Percentiles rank a stretch among this genome's conserved stretches.
Conservation (phyloP, 2,329 filamentous ascomycete genomes). For the Xylariales sp. region DNA sequence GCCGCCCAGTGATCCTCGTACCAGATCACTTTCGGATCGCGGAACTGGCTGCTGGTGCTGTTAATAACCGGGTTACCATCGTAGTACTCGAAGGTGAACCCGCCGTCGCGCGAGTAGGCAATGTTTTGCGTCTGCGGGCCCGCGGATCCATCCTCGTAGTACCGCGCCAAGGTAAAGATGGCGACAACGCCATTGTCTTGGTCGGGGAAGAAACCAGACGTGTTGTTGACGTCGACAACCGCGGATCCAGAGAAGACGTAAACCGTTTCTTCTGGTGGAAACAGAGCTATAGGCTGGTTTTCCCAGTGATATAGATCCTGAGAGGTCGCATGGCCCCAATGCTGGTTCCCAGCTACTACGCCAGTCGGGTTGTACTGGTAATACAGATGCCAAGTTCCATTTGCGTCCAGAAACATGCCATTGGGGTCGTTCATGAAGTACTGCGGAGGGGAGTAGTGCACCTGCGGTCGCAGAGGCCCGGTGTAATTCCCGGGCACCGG, state of each 20-base stretch:
- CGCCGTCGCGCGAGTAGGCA: conserved; percentile 57
- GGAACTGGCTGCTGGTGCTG: conserved; percentile 51
- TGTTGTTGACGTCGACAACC: conserved; percentile 60
- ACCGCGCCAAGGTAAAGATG: conserved; percentile 39
- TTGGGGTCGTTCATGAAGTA: conserved; percentile 61
- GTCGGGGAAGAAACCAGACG: conserved; percentile 59
- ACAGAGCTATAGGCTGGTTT: conserved; percentile 60
- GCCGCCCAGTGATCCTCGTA: conserved; percentile 55
- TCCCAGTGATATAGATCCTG: conserved; percentile 59
- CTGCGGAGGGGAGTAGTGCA: conserved; percentile 51
- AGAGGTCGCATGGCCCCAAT: conserved; percentile 65
- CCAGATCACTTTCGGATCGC: conserved; percentile 62
- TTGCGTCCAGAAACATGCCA: conserved; percentile 54
- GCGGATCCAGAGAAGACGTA: conserved; percentile 51
- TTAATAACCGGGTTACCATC: conserved; percentile 55
- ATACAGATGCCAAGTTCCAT: conserved; percentile 59
- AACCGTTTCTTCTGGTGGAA: conserved; percentile 36
- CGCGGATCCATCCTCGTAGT: conserved; percentile 29
- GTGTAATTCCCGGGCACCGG: conserved; percentile 22
- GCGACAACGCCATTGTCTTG: conserved; percentile 60
- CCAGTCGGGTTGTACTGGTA: conserved; percentile 45
- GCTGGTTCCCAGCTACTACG: conserved; percentile 30
- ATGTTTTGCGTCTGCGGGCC: conserved; percentile 52
- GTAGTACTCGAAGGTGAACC: conserved; percentile 59
- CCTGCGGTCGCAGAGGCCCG: conserved; percentile 39